These are phyloP conservation scores for Mycosphaerella sp. DNA, from an alignment of 2,329 filamentous ascomycete genomes.

Conservation along the genomic window DNA sequence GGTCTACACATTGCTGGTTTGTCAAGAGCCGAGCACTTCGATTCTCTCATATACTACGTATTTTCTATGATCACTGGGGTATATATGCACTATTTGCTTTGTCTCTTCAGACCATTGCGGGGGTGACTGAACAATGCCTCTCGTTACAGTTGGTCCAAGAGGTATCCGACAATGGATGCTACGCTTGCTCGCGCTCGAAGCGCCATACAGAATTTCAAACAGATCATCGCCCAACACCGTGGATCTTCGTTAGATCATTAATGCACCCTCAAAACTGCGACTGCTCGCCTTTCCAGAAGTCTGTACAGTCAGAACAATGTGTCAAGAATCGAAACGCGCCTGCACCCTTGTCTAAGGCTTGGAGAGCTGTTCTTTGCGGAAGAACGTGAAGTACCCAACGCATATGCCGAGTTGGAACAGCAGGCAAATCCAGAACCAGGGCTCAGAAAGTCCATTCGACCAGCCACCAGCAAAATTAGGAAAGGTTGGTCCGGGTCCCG, in stretches of 20 bases:
- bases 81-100: constrained; percentile 8
- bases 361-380: constrained; percentile 53
- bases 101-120: background rate
- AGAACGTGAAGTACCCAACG: constrained; percentile 52
- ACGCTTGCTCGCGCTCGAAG: constrained; percentile 11
- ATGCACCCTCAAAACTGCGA: constrained; percentile 1
- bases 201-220: constrained; percentile 4
- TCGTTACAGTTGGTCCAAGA: background rate
- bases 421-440: constrained; percentile 58
- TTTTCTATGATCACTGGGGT: constrained; percentile 10
- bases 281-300: constrained; percentile 7
- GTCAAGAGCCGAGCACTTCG: constrained; percentile 23
- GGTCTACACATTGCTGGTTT: background rate
- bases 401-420: constrained; percentile 54
- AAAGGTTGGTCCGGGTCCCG: constrained; percentile 57
- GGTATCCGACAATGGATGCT: constrained; percentile 2
- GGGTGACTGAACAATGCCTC: background rate
- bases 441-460: constrained; percentile 43
- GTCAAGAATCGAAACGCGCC: constrained; percentile 12
- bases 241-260: constrained; percentile 19
- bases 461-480: constrained; percentile 53
- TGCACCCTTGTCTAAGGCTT: constrained; percentile 40
- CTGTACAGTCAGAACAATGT: constrained; percentile 15
- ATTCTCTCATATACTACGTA: constrained; percentile 19
- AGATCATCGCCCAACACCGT: constrained; percentile 11